Conservation (phyloP, 1,284 basidiomycete genomes). For the Trametes versicolor region DNA sequence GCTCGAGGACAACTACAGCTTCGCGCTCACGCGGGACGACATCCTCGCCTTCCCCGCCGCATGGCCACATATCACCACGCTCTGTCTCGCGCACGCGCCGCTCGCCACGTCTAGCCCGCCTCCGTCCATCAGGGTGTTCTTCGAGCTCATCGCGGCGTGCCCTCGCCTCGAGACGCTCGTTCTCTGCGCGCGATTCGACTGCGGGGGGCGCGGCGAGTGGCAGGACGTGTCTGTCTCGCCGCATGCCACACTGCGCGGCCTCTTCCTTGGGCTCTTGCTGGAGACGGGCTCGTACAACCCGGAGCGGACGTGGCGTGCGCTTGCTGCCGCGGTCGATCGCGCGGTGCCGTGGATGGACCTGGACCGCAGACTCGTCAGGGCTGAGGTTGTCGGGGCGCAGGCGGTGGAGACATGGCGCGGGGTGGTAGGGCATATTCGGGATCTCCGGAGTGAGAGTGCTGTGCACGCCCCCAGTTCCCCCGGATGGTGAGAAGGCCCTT, state of each 20-base stretch:
- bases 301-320: conserved; percentile 21
- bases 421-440: conserved; percentile 8
- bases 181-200: conserved; percentile 19
- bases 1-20: conserved; percentile 16
- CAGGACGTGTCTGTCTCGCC: conserved; percentile 4
- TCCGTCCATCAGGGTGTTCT: conserved; percentile 2
- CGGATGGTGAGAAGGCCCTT: neutral
- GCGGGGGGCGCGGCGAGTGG: conserved; percentile 11
- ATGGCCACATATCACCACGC: conserved; percentile 12
- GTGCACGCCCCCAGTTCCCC: neutral
- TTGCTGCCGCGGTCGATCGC: conserved; percentile 10
- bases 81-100: conserved; percentile 17
- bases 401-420: conserved; percentile 10
- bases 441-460: conserved; percentile 1
- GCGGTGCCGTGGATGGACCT: conserved; percentile 4
- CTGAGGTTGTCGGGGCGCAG: conserved; percentile 12
- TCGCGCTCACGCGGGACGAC: conserved; percentile 15
- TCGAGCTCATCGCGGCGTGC: conserved; percentile 9
- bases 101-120: neutral
- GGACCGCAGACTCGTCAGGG: conserved; percentile 4
- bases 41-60: conserved; percentile 11
- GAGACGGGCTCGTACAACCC: conserved; percentile 21
- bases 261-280: conserved; percentile 14
- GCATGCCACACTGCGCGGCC: conserved; percentile 6
- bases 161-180: conserved; percentile 17